phyloP scores from a whole-genome alignment of 371 early-diverging fungal species.

The Mortierella sp. region DNA sequence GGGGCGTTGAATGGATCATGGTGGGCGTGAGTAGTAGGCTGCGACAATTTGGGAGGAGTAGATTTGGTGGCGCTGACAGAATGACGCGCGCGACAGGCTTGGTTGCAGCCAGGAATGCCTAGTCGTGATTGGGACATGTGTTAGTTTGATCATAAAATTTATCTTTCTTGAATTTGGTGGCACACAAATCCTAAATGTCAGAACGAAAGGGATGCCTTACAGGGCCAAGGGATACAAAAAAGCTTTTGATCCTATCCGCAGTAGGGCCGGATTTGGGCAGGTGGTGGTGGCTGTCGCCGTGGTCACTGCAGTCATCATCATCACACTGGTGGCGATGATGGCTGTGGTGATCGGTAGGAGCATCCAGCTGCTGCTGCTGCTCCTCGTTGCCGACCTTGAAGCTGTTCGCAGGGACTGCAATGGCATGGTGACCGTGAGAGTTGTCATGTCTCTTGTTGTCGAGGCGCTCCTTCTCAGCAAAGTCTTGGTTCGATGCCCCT shows the following conservation, averaged over 20 bases:
- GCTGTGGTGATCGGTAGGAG: conserved; percentile 6
- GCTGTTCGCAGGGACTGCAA: conserved; percentile 8
- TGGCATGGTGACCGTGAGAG: conserved; percentile 17
- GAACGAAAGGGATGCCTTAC: too few relatives aligned
- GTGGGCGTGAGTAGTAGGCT: neutral
- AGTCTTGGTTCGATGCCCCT: too few relatives aligned
- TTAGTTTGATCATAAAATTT: neutral
- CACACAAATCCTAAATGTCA: neutral
- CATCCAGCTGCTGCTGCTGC: neutral
- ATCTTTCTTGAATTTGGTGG: neutral
- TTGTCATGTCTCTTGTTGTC: neutral
- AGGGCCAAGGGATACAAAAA: too few relatives aligned
- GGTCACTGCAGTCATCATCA: neutral
- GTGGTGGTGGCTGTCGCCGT: conserved; percentile 6
- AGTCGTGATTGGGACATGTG: neutral
- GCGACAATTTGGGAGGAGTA: neutral
- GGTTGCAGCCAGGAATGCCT: neutral
- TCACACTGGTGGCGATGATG: conserved; percentile 11
- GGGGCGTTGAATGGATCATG: neutral
- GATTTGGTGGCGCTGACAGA: neutral
- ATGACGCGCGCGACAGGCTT: too few relatives aligned
- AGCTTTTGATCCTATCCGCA: too few relatives aligned
- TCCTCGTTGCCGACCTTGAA: neutral
- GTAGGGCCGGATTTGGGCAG: neutral
- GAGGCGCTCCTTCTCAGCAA: neutral